Evolutionary conservation across 148 eudicot genomes (phyloP).

Genomic region (Dysphania ambrosioides): DNA sequence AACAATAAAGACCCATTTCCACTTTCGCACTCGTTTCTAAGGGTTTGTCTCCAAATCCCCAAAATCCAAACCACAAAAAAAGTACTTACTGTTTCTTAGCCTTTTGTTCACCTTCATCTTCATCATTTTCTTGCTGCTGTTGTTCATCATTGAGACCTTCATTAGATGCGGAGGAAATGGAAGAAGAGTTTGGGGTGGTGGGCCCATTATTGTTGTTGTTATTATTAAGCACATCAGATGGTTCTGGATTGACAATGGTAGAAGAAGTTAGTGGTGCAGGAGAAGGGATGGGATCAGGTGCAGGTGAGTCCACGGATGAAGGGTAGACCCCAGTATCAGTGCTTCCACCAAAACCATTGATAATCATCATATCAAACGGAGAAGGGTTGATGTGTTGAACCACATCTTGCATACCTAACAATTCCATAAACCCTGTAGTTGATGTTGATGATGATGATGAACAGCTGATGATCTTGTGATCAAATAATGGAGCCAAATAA

Average conservation of each 20-base stretch:
- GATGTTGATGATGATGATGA: conserved; percentile 8
- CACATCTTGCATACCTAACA: conserved; percentile 49
- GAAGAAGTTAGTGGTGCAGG: neutral
- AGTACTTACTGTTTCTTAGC: conserved; percentile 41
- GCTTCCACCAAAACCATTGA: conserved; percentile 6
- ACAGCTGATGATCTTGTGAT: neutral
- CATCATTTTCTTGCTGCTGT: conserved; percentile 17
- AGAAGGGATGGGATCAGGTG: conserved; percentile 23
- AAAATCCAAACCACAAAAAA: conserved; percentile 5
- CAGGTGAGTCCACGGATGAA: conserved; percentile 4
- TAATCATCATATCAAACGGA: conserved; percentile 24
- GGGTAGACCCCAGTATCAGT: neutral
- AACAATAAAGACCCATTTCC: conserved; percentile 30
- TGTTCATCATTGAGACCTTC: conserved; percentile 22
- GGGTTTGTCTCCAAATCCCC: conserved; percentile 24
- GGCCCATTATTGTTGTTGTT: conserved; percentile 29
- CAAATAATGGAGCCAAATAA: neutral
- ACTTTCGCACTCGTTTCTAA: conserved; percentile 25
- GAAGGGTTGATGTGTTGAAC: conserved; percentile 22
- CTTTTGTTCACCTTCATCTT: conserved; percentile 25
- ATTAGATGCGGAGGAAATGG: conserved; percentile 46
- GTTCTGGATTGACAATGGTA: conserved; percentile 17
- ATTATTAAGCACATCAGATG: conserved; percentile 25
- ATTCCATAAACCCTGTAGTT: conserved; percentile 64
- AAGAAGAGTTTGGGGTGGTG: conserved; percentile 55